Percentiles rank a stretch among this genome's conserved stretches.
phyloP scores from a whole-genome alignment of 2,329 filamentous ascomycete genomes.

The Sclerotinia minor region DNA sequence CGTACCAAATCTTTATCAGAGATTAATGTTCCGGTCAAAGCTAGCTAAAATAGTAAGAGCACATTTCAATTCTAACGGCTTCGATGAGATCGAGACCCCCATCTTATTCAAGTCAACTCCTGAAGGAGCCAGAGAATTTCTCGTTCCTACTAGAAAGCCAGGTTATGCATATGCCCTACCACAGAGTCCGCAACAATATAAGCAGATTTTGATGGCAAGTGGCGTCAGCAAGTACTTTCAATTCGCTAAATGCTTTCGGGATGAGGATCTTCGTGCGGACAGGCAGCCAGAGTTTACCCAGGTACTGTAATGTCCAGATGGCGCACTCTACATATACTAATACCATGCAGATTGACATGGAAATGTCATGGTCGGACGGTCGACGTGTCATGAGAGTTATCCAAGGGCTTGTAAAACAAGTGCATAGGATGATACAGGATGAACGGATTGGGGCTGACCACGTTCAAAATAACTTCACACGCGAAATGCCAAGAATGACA shows the following conservation, averaged over 20 bases:
- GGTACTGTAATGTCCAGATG: conserved; percentile 46
- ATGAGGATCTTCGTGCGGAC: conserved; percentile 90
- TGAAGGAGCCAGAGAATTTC: conserved; percentile 90
- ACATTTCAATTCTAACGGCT: conserved; percentile 29
- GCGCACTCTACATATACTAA: conserved; percentile 23
- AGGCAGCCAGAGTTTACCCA: conserved; percentile 96
- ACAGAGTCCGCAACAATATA: conserved; percentile 97
- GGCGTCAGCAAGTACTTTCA: conserved; percentile 84
- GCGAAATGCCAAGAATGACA: conserved; percentile 47
- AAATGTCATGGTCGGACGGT: conserved; percentile 82
- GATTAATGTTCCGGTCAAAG: conserved; percentile 68
- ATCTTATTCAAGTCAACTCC: conserved; percentile 96
- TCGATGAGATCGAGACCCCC: conserved; percentile 77
- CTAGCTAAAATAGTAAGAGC: conserved; percentile 53
- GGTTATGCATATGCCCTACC: conserved; percentile 86
- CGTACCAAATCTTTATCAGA: conserved; percentile 62
- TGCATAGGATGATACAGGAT: conserved; percentile 29
- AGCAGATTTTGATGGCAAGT: conserved; percentile 94
- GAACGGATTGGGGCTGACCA: background rate
- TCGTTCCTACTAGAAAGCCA: conserved; percentile 79
- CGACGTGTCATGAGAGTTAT: conserved; percentile 62
- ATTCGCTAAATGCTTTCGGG: conserved; percentile 90
- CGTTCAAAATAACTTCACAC: conserved; percentile 11
- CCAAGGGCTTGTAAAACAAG: conserved; percentile 35
- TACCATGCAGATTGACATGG: conserved; percentile 71